phyloP scores from a whole-genome alignment of 2,329 filamentous ascomycete genomes.

The Chaetomiaceae sp. region DNA sequence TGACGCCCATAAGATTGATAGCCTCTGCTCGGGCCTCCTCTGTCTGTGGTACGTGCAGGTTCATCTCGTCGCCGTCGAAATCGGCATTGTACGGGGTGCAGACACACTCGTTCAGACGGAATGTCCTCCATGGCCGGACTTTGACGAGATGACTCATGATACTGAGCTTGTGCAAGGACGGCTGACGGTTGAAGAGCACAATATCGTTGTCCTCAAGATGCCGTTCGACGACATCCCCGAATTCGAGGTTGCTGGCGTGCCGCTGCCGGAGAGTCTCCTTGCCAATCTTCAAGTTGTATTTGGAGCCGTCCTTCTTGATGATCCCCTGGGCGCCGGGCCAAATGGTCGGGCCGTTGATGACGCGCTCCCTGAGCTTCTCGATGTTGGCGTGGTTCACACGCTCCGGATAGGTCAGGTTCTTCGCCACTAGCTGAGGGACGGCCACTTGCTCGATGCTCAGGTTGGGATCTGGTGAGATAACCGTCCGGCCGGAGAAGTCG shows the following conservation, averaged over 20 bases:
- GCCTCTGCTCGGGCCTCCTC: slow-evolving; percentile 95
- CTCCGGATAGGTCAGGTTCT: slow-evolving; percentile 93
- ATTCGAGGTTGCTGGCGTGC: slow-evolving; percentile 66
- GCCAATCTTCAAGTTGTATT: slow-evolving; percentile 69
- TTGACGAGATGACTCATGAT: slow-evolving; percentile 95
- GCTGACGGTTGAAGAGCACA: slow-evolving; percentile 95
- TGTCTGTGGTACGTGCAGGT: slow-evolving; percentile 93
- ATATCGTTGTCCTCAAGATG: slow-evolving; percentile 94
- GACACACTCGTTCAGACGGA: slow-evolving; percentile 95
- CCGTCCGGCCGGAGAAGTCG: slow-evolving; percentile 93
- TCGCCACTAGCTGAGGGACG: slow-evolving; percentile 84
- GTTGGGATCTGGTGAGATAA: slow-evolving; percentile 96
- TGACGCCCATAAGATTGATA: slow-evolving; percentile 94
- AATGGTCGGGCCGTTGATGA: slow-evolving; percentile 67
- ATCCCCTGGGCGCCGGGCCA: slow-evolving; percentile 88
- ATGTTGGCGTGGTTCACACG: slow-evolving; percentile 79
- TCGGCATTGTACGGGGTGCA: slow-evolving; percentile 98
- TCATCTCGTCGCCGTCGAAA: slow-evolving; percentile 99
- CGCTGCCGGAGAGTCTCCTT: slow-evolving; percentile 48
- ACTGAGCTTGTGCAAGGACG: slow-evolving; percentile 95
- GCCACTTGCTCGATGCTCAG: slow-evolving; percentile 89
- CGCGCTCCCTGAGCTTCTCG: slow-evolving; percentile 66
- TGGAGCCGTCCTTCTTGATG: slow-evolving; percentile 63
- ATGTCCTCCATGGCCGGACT: slow-evolving; percentile 89
- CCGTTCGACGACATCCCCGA: slow-evolving; percentile 87